phyloP scores from a whole-genome alignment of 441 rosid genomes.

The Populus hybrid region DNA sequence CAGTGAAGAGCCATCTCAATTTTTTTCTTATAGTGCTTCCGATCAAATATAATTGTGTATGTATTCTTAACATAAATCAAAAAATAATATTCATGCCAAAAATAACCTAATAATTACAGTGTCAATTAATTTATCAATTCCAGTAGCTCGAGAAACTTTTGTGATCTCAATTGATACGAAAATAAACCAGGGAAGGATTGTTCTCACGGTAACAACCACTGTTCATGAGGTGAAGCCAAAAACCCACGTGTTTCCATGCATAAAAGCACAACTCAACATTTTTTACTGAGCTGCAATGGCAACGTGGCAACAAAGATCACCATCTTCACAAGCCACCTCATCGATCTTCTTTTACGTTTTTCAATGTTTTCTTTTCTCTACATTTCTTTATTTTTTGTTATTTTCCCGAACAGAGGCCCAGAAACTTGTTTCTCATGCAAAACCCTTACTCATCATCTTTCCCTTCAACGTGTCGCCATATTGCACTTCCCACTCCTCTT shows the following conservation, averaged over 20 bases:
- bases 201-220: too few species aligned
- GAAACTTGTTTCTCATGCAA: conserved; percentile 84
- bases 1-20: too few species aligned
- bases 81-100: too few species aligned
- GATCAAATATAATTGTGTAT: too few species aligned
- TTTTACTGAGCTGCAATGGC: conserved; percentile 1
- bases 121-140: too few species aligned
- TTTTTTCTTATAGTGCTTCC: too few species aligned
- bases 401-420: background rate
- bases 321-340: conserved; percentile 17
- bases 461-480: conserved; percentile 52
- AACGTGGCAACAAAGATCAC: conserved; percentile 16
- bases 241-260: background rate
- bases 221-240: background rate
- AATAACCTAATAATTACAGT: too few species aligned
- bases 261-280: background rate
- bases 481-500: conserved; percentile 16
- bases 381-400: background rate
- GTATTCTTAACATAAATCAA: too few species aligned
- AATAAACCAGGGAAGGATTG: too few species aligned
- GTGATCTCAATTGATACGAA: background rate
- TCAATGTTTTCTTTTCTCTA: too few species aligned
- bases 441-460: conserved; percentile 54
- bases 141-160: background rate
- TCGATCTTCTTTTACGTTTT: background rate